Conservation (phyloP, 2,329 filamentous ascomycete species). For the Waltergamsia citrina region DNA sequence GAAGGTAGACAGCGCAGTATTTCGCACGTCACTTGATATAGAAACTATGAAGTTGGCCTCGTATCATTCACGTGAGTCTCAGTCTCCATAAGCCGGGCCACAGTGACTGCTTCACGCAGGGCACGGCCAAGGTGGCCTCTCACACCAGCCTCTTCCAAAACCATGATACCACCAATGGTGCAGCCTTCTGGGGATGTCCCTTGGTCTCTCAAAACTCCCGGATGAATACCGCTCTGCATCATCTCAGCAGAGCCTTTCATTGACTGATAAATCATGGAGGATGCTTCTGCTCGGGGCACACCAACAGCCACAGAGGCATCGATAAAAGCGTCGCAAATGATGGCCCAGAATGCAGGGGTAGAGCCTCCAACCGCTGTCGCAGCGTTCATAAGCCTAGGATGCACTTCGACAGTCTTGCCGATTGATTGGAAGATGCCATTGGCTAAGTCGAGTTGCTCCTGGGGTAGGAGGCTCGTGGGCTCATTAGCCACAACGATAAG, state of each 20-base stretch:
- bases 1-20: background rate
- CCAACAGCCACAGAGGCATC: conserved; percentile 53
- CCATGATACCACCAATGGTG: conserved; percentile 48
- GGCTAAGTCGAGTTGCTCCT: conserved; percentile 12
- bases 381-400: conserved; percentile 42
- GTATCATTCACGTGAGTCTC: background rate
- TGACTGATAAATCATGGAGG: conserved; percentile 49
- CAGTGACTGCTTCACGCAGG: conserved; percentile 1
- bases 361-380: conserved; percentile 51
- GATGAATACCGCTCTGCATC: conserved; percentile 41
- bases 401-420: conserved; percentile 40
- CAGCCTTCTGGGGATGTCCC: conserved; percentile 51
- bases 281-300: conserved; percentile 43
- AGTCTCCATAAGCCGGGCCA: background rate
- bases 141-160: conserved; percentile 43
- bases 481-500: conserved; percentile 23
- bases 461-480: conserved; percentile 10
- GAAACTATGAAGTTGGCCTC: background rate
- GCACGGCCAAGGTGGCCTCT: conserved; percentile 1
- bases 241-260: conserved; percentile 48
- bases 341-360: conserved; percentile 49
- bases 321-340: conserved; percentile 48
- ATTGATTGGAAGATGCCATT: conserved; percentile 44
- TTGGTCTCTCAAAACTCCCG: conserved; percentile 47
- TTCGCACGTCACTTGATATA: background rate